phyloP scores from a whole-genome alignment of 208 protist species.

The Trypanosoma theileri region DNA sequence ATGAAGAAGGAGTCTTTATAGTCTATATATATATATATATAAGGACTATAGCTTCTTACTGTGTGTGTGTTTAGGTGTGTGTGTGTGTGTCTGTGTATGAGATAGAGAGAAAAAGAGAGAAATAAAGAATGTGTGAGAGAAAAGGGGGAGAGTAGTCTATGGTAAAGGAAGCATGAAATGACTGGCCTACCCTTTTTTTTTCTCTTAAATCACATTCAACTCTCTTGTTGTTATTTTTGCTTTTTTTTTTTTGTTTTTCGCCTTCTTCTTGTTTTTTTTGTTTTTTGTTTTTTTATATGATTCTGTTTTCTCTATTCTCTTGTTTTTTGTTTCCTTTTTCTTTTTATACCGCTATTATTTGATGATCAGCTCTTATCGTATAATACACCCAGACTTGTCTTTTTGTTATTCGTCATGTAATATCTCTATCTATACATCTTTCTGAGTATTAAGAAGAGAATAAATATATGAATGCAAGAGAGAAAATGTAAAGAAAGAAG shows the following conservation, averaged over 20 bases:
- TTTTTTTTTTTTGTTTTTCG: constrained; percentile 7
- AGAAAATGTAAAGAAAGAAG: no score
- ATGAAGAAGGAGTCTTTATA: background rate
- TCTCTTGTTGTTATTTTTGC: constrained; percentile 3
- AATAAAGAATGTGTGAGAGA: no score
- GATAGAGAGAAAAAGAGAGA: no score
- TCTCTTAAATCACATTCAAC: background rate
- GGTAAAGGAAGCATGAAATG: background rate
- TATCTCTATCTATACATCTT: no score
- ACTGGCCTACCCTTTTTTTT: no score
- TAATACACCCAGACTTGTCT: background rate
- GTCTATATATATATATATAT: no score
- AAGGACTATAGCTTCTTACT: no score
- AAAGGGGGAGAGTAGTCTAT: background rate
- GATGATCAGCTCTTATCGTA: background rate
- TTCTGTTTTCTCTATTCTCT: background rate
- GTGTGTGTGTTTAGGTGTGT: no score
- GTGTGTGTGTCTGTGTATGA: no score
- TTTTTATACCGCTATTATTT: background rate
- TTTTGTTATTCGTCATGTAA: no score
- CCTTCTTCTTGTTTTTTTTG: background rate
- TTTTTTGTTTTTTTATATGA: background rate
- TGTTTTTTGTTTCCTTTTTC: background rate
- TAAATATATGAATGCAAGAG: no score
- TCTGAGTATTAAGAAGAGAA: no score